Percentiles rank a stretch among this genome's conserved stretches.
Evolutionary conservation across 1,284 basidiomycete species (phyloP).

Genomic region (Moniliophthora roreri): DNA sequence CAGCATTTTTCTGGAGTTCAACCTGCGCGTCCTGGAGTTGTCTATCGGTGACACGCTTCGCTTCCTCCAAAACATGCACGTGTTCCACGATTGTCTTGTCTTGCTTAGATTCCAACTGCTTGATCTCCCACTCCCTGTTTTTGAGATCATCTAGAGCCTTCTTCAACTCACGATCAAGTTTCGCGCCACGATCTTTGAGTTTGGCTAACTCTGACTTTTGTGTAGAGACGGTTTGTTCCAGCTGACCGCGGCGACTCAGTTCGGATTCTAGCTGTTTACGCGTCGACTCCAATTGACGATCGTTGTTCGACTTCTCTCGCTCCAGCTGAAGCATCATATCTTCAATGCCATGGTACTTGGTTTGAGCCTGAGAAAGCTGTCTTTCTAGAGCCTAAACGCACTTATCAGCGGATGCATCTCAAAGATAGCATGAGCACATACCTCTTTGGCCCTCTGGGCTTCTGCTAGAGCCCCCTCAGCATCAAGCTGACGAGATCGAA

Average conservation of each 20-base stretch:
- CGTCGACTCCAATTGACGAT: conserved; percentile 68
- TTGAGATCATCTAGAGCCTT: conserved; percentile 81
- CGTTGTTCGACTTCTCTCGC: conserved; percentile 75
- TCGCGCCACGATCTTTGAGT: conserved; percentile 70
- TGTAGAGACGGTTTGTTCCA: conserved; percentile 66
- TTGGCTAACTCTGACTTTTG: conserved; percentile 71
- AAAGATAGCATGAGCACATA: conserved; percentile 29
- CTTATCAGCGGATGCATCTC: conserved; percentile 2
- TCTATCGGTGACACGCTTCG: conserved; percentile 93
- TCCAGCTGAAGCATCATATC: conserved; percentile 85
- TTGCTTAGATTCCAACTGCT: conserved; percentile 82
- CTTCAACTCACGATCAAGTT: conserved; percentile 80
- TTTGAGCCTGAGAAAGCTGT: conserved; percentile 69
- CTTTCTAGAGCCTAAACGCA: conserved; percentile 66
- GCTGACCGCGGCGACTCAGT: conserved; percentile 65
- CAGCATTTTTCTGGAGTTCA: conserved; percentile 72
- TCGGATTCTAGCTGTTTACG: conserved; percentile 73
- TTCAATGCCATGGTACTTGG: conserved; percentile 83
- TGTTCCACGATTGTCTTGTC: conserved; percentile 99
- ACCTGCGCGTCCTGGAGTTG: conserved; percentile 83
- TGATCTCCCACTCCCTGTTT: conserved; percentile 83
- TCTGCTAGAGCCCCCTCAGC: conserved; percentile 68
- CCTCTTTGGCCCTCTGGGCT: conserved; percentile 69
- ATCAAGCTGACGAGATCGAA: conserved; percentile 75
- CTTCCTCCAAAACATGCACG: conserved; percentile 96